phyloP scores from a whole-genome alignment of 176 grass and related monocot species.

The Phyllostachys edulis region DNA sequence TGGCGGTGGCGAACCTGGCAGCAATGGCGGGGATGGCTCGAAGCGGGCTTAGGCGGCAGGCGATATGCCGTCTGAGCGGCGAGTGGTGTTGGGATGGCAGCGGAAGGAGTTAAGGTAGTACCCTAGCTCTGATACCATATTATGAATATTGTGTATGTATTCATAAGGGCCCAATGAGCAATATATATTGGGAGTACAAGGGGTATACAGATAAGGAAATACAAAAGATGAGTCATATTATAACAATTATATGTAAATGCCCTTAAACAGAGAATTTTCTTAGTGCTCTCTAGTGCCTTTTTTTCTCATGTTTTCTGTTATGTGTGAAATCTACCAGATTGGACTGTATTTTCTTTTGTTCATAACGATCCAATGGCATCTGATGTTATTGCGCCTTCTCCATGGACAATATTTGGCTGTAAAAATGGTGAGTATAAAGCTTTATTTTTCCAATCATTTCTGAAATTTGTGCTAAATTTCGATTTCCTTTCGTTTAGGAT shows the following conservation, averaged over 20 bases:
- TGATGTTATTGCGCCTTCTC: conserved; percentile 92
- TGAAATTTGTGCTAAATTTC: conserved; percentile 21
- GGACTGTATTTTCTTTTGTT: conserved; percentile 81
- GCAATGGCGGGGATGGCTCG: no score
- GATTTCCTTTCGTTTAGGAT: conserved; percentile 49
- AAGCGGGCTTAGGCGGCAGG: no score
- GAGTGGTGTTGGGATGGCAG: no score
- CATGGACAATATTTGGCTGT: conserved; percentile 94
- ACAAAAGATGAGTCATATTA: no score
- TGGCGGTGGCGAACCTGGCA: no score
- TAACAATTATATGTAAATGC: neutral
- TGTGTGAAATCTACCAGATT: conserved; percentile 59
- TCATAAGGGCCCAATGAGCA: no score
- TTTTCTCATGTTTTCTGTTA: neutral
- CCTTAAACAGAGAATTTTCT: neutral
- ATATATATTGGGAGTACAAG: no score
- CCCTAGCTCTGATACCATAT: no score
- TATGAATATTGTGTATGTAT: no score
- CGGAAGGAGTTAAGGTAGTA: no score
- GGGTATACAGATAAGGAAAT: no score
- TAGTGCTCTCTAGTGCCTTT: neutral
- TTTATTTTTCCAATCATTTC: conserved; percentile 25
- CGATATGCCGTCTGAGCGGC: no score
- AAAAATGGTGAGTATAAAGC: conserved; percentile 61
- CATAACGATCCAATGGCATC: conserved; percentile 82